Base-by-base conservation (phyloP, 2,329 filamentous ascomycete genomes). In the Helotiales sp. region DNA sequence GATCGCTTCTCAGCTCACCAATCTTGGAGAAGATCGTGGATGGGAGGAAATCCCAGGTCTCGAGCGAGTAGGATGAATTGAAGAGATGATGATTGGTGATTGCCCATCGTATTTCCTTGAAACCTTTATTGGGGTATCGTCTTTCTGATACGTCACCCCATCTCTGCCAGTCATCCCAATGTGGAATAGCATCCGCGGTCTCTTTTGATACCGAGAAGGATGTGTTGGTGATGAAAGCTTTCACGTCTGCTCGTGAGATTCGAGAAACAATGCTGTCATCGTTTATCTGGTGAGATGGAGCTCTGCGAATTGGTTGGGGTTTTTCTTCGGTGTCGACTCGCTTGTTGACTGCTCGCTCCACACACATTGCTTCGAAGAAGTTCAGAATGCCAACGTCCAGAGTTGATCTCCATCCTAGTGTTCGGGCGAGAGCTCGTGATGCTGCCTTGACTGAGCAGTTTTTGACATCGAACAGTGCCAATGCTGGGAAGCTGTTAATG, bases 401-500 rank as follows among this genome's bases (percentile, higher is more conserved):
- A 10, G 62, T 68, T 8, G 66, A 54, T 49, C 64, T 70, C 75
- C 75, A 77, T 13, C 74, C 75, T 3, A 72, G 22, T 2, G 22
- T 32, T 30, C 64, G 66, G 17, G 71, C 70, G 15, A 65, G 22
- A 13, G 45, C 45, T 22, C 61, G 55, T 5, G 66, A 37, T 11
- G 58, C 24, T 5, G 55, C 15, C 30, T 67, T 32, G 52, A 77
- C 72, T 2, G 59, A 64, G 61, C 75, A 77, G 11, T 70, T 70
- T 58, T 65, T 47, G 7, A 77, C 72, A 61, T 76, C 73, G 61
- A 72, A 78, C 11, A 79, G 61, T 10, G 71, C 75, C 22, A 79
- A 67, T 13, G 67, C 65, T 7, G 74, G 75, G 49, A 79, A 79
- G 26, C 43, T 58, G 26, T 73, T 75, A 30, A 79, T 50, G 61